Conservation (phyloP, 257 asterid genomes). For the Striga asiatica region DNA sequence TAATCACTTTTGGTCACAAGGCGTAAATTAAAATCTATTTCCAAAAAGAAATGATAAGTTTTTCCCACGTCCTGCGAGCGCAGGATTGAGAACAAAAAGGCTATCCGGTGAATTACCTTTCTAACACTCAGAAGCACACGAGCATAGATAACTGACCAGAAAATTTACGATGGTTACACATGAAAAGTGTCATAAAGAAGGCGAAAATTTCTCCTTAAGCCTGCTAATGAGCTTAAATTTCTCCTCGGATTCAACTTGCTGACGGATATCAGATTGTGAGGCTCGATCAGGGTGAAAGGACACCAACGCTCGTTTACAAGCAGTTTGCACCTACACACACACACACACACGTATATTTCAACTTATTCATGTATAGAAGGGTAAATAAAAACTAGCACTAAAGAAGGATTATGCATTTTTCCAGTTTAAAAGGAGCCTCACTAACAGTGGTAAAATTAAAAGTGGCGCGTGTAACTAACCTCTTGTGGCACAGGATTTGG, state of each 20-base stretch:
- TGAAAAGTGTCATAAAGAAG: slow-evolving; percentile 6
- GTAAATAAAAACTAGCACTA: not conserved
- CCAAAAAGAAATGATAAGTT: no score
- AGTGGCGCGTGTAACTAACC: slow-evolving; percentile 31
- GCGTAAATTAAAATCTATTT: no score
- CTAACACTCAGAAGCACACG: no score
- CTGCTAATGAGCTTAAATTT: slow-evolving; percentile 83
- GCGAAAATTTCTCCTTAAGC: slow-evolving; percentile 54
- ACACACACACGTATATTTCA: not conserved
- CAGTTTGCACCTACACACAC: slow-evolving; percentile 58
- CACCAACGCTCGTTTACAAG: slow-evolving; percentile 66
- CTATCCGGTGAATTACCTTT: no score
- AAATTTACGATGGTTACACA: no score
- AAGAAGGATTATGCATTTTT: no score
- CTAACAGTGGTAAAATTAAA: not conserved
- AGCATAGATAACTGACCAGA: no score
- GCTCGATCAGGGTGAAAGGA: slow-evolving; percentile 90
- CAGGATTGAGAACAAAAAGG: no score
- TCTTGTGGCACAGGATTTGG: slow-evolving; percentile 44
- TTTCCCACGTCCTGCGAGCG: no score
- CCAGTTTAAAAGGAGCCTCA: not conserved
- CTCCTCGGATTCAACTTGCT: slow-evolving; percentile 92
- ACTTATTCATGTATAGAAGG: not conserved
- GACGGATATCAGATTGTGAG: slow-evolving; percentile 44
- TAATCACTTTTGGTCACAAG: no score